phyloP scores from a whole-genome alignment of 2,329 filamentous ascomycete species.

The Talaromyces funiculosus region DNA sequence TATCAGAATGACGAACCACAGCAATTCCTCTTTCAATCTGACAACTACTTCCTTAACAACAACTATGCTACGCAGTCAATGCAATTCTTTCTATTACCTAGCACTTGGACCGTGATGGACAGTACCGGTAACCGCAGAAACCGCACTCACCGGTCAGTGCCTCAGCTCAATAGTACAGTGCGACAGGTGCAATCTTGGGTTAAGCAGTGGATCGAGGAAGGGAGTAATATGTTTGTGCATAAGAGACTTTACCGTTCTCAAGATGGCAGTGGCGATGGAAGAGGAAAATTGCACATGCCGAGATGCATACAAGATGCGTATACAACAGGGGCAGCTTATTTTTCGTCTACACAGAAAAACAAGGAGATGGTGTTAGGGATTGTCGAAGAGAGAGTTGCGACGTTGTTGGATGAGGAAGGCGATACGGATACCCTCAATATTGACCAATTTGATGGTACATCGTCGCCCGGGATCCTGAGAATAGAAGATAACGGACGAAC shows the following conservation, averaged over 20 bases:
- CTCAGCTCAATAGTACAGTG: not conserved
- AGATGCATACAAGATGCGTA: slow-evolving; percentile 14
- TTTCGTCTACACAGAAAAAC: not conserved
- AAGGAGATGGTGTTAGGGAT: not conserved
- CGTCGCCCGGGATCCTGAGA: not conserved
- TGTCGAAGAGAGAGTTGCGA: slow-evolving; percentile 5
- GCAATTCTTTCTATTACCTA: slow-evolving; percentile 7
- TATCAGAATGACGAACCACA: not conserved
- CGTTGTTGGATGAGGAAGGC: slow-evolving; percentile 4
- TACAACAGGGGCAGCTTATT: slow-evolving; percentile 6
- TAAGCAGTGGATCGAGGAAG: slow-evolving; percentile 11
- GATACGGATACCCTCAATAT: not conserved
- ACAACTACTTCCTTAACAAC: not conserved
- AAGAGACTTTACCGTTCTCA: not conserved
- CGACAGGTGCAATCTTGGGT: slow-evolving; percentile 5
- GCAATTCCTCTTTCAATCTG: not conserved
- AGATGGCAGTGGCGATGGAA: not conserved
- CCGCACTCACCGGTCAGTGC: not conserved
- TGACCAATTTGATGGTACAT: not conserved
- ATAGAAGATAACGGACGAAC: not conserved
- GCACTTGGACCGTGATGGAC: not conserved
- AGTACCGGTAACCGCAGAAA: not conserved
- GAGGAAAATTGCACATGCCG: not conserved
- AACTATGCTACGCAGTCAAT: not conserved
- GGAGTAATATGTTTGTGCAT: slow-evolving; percentile 11